Evolutionary conservation across 1,139 yeast species (phyloP).

Genomic region (Taiozyma sp.): DNA sequence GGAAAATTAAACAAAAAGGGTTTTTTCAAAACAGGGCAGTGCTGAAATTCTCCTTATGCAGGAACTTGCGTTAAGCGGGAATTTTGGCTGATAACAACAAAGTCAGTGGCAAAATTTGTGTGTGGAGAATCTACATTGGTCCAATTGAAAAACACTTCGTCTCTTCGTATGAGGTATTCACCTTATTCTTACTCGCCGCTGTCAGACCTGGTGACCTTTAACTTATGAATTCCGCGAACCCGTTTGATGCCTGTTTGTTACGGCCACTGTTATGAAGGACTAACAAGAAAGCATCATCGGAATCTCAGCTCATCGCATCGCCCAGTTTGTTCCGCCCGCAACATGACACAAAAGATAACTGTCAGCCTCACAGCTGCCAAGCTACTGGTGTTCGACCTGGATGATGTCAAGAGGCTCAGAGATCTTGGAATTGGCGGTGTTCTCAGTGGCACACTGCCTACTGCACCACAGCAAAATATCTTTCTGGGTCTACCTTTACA

Average conservation of each 20-base stretch:
- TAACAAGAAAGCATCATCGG: no score
- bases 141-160: no score
- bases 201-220: no score
- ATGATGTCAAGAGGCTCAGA: conserved; percentile 49
- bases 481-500: conserved; percentile 80
- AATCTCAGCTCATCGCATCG: neutral
- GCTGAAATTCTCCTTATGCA: neutral
- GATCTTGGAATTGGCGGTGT: conserved; percentile 62
- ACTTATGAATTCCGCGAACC: no score
- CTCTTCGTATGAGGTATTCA: no score
- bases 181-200: no score
- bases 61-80: neutral
- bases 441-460: conserved; percentile 74
- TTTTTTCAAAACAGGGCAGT: conserved; percentile 6
- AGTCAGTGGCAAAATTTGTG: no score
- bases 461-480: conserved; percentile 87
- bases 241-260: no score
- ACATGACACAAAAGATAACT: conserved; percentile 19
- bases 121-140: no score
- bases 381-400: conserved; percentile 49
- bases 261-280: no score
- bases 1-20: no score
- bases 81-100: no score
- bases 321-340: neutral
- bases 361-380: conserved; percentile 39